Base-by-base conservation (phyloP, 768 basidiomycete species). In the Serpula lacrymans region DNA sequence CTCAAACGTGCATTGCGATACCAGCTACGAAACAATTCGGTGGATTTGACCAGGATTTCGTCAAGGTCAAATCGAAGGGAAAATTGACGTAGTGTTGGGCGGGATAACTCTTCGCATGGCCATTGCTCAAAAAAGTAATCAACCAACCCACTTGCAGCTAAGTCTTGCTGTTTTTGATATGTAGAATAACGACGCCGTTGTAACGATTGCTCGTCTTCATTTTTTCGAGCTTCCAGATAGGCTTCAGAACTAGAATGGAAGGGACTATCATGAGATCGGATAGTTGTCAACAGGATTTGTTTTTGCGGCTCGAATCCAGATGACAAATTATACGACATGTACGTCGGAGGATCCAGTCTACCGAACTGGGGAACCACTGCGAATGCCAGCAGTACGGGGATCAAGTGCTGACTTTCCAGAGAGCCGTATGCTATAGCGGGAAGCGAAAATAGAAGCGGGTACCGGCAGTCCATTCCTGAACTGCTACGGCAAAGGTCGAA, bases 371-470 rank as follows among this genome's bases (percentile, higher is more conserved):
- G 14, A 9, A 49, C 33, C 3, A 49, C 34, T 1, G 47, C 51
- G 39, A 68, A 63, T 1, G 70, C 58, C 11, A 72, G 33, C 2
- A 70, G 38, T 1, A 53, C 52, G 0, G 59, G 52, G 13, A 65
- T 46, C 24, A 63, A 50, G 4, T 43, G 39, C 2, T 24, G 14
- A 3, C 32, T 25, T 0, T 42, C 7, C 2, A 51, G 28, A 1
- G 55, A 58, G 3, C 37, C 34, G 45, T 64, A 69, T 10, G 48
- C 54, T 53, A 67, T 54, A 2, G 63, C 53, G 4, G 63, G 48
- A 5, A 69, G 47, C 4, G 57, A 51, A 34, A 70, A 70, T 9
- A 54, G 34, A 8, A 69, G 17, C 13, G 45, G 51, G 12, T 22
- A 52, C 39, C 46, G 48, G 30, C 55, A 42, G 9, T 45, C 18